Base-by-base conservation (phyloP, 2,329 filamentous ascomycete genomes). In the Microdochium bolleyi region DNA sequence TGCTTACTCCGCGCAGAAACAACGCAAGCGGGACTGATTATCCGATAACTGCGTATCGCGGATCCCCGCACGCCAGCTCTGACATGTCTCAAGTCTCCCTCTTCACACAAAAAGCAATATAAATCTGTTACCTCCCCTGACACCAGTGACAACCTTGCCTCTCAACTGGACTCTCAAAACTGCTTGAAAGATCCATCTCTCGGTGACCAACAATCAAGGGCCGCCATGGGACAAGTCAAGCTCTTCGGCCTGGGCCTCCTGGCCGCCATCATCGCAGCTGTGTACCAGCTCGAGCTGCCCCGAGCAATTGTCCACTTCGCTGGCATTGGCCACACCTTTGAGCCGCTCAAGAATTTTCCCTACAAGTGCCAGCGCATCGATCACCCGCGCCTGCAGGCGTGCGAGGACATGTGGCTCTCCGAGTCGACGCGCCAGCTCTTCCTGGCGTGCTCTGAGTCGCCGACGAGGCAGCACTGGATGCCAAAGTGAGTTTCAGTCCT, bases 401-500 rank as follows among this genome's bases (percentile, higher is more conserved):
- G 64, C 56, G 64, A 67, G 56, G 65, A 67, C 44, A 64, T 67
- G 62, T 67, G 62, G 63, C 50, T 67, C 1, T 65, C 61, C 14
- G 62, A 65, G 50, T 27, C 54, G 21, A 64, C 61, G n/a, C 57
- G 64, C 13, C 58, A 62, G 46, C 54, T 67, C 10, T 67, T 65
- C 50, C 60, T 67, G 5, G 63, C 62, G 9, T 67, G 64, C 54
- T 63, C 62, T 1, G 61, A 64, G 9, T 25, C 58, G 2, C 30
- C 53, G 7, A 48, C 50, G 0, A 54, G 62, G 16, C 27, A 16
- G n/a, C 54, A 54, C 16, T 67, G 63, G 63, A 51, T 60, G 49
- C 64, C 65, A 2, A 60, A 58, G 64, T 66, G 53, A 41, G 56
- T 48, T 1, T 16, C n/a, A n/a, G n/a, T n/a, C n/a, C n/a, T n/a